Base-by-base conservation (phyloP, 2,329 filamentous ascomycete genomes). In the Didymella pomorum region DNA sequence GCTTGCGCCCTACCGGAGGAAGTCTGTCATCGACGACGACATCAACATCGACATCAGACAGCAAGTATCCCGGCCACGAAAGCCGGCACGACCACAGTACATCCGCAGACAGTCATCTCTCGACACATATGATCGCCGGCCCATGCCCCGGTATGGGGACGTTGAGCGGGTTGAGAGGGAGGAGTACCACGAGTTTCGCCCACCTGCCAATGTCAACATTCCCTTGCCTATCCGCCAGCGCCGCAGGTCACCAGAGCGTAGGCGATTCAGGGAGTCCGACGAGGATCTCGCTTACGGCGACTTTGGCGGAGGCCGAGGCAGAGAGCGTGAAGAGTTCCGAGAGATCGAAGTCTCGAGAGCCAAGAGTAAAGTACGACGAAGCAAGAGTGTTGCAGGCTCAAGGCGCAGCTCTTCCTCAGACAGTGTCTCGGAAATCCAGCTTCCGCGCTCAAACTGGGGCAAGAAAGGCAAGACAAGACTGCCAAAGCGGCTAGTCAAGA, bases 391-490 rank as follows among this genome's bases (percentile, higher is more conserved):
- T 44, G 71, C 73, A 23, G 66, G 58, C 14, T 73, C 71, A 6
- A 65, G 65, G 3, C 71, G 72, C 43, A 79, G 76, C 63, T 79
- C 76, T 16, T 78, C 75, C n/a, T 75, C 75, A 23, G 77, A 73
- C 20, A 80, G 78, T 63, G 77, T 78, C 44, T 77, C 79, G 46
- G 76, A 77, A 51, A 66, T 75, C 25, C 70, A 75, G 43, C 74
- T 75, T 18, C 63, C 70, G 25, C 66, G 72, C 16, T 68, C 71
- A 16, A 70, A 69, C 37, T 69, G 71, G 52, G 78, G 80, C 62
- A 82, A 81, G 79, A 93, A 90, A 76, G 93, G 93, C 69, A 96
- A 93, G 83, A 97, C 93, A 14, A 87, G 91, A 67, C 93, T 97
- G 75, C 93, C 93, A 0, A 87, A 86, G 58, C 86, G 89, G 56